Base-by-base conservation (phyloP, 129 eudicot genomes). In the Flaveria trinervia region DNA sequence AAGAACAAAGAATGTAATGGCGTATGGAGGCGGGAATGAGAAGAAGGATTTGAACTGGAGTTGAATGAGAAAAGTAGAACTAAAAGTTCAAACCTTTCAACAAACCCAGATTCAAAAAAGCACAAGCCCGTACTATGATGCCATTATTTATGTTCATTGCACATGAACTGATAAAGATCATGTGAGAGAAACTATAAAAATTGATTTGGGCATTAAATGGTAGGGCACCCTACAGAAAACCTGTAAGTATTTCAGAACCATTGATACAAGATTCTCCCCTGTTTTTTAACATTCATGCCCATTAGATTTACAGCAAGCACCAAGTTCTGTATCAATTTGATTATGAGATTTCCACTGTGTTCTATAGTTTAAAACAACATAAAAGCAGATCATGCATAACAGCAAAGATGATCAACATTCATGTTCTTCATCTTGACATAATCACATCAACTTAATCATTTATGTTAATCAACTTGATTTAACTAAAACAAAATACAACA, bases 81-180 rank as follows among this genome's bases (percentile, higher is more conserved):
- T 17, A 23, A 23, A 57, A 26, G 79, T 46, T 41, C 41, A 44
- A 65, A 48, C 68, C 51, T 79, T 51, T 62, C 26, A n/a, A 33
- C 30, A 23, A 64, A 72, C 76, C 54, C 75, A 55, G 56, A 71
- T 66, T 73, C 75, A 73, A 43, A 68, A 65, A 56, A 67, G 83
- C 88, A 67, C 85, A 66, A 78, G 83, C 73, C 88, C 84, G 90
- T 88, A 85, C 93, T 88, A 88, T 86, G 93, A 88, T 79, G 87
- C 93, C 93, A 84, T 77, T 41, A 36, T 84, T 75, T 43, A 68
- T 56, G 74, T 77, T 62, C 25, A 81, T 16, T 7, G 4, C 78
- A 62, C 65, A 39, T 11, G 51, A 78, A 52, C 62, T 43, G 44
- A 17, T 14, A 16, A 23, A 54, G 17, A 57, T 4, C 43, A 39